Evolutionary conservation across 1,139 yeast genomes (phyloP), one percentile per base, ranked within the genome.

Genomic region (Meyerozyma guilliermondii): DNA sequence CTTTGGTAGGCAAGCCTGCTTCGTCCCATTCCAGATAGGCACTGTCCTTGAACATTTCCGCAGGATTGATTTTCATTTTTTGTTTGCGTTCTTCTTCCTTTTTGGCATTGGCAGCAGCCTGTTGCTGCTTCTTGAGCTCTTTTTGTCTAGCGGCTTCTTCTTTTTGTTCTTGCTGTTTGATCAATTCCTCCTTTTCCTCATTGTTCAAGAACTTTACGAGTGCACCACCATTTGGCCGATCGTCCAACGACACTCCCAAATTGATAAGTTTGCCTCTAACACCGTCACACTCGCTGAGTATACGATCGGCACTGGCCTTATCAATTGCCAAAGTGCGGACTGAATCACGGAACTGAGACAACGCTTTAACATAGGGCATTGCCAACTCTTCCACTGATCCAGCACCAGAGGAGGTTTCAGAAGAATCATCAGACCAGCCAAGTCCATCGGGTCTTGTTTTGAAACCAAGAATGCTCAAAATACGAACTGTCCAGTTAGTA

Each of bases 201-300:
- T 71, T 76, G 45, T 78, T 82, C 49, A 92, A 71, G 53, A 92
- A 85, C 64, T 92, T 92, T 41, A 92, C 77, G 46, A 92, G 74
- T 0, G 96, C 91, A 4, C 82, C 77, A 14, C 83, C 89, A 46
- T 79, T 87, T 27, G 83, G 78, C 56, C 97, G 80, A 62, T 92
- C 99, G 61, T 92, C 98, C 41, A 92, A 70, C 0, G 94, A 81
- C 27, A 92, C 86, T 22, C 95, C 94, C 46, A 89, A 67, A 23
- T 79, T 75, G 45, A 88, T 67, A 52, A 92, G 68, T 39, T 86
- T 94, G 13, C 69, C 50, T 50, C 78, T 59, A 41, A 71, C 56
- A 14, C 62, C 46, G 53, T 72, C 78, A 26, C 70, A 60, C 14
- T 71, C 72, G 14, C 68, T 65, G 45, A 92, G 71, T 45, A 88